These are phyloP conservation scores for Verticillium zaregamsianum DNA, from an alignment of 2,329 filamentous ascomycete species.

Conservation along the genomic window DNA sequence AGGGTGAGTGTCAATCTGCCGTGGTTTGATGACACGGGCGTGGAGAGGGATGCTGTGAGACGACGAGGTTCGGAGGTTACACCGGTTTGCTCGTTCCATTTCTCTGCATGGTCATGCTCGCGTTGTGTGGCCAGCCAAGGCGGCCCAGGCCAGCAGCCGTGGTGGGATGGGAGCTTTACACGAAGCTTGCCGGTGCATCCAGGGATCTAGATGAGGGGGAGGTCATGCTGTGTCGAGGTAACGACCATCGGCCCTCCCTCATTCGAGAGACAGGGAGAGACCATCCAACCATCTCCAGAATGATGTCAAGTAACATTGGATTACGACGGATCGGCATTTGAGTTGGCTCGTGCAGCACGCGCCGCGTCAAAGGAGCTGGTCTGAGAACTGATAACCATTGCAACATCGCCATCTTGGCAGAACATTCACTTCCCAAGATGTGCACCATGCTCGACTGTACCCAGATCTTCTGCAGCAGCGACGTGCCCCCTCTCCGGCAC, in stretches of 20 bases:
- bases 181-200: too few species aligned
- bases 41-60: neutral
- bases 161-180: neutral
- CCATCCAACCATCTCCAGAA: neutral
- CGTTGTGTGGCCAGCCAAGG: neutral
- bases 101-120: too few species aligned
- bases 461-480: too few species aligned
- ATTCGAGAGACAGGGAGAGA: neutral
- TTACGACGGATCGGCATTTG: neutral
- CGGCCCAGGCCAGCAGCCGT: too few species aligned
- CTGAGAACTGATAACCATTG: neutral
- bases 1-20: neutral
- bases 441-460: neutral
- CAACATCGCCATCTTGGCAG: neutral
- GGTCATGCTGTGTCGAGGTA: too few species aligned
- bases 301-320: neutral
- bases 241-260: neutral
- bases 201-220: too few species aligned
- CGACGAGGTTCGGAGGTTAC: neutral
- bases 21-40: neutral
- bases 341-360: neutral
- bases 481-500: too few species aligned
- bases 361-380: neutral
- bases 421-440: neutral
- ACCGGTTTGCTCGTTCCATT: neutral